Evolutionary conservation across 2,329 filamentous ascomycete species (phyloP).

Genomic region (Monilinia laxa): DNA sequence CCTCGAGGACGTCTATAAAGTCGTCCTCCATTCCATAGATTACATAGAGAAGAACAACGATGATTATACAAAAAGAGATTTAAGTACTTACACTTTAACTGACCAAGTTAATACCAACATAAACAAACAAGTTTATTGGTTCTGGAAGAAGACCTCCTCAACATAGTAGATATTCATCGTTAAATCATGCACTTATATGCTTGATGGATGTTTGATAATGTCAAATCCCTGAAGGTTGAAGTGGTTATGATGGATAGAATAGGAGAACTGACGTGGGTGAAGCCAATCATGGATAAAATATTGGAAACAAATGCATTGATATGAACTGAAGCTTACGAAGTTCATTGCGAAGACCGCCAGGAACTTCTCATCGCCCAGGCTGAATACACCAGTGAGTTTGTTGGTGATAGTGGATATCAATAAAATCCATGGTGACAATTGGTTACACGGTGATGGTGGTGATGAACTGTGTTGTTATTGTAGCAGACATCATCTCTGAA

Average conservation of each 20-base stretch:
- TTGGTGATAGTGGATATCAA: background rate
- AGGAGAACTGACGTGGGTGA: background rate
- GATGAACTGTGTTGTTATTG: background rate
- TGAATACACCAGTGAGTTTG: background rate
- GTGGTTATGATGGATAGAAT: background rate
- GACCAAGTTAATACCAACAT: too few relatives aligned
- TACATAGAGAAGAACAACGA: too few relatives aligned
- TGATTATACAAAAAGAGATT: too few relatives aligned
- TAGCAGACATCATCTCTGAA: background rate
- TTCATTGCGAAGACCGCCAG: slow-evolving; percentile 15
- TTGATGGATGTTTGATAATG: background rate
- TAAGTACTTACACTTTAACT: too few relatives aligned
- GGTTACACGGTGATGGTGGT: background rate
- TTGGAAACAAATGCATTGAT: background rate
- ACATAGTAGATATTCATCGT: background rate
- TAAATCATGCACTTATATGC: too few relatives aligned
- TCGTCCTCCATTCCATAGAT: too few relatives aligned
- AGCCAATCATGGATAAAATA: background rate
- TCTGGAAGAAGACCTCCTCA: background rate
- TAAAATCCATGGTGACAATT: background rate
- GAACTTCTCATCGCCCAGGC: background rate
- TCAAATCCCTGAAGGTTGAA: background rate
- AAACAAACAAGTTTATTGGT: background rate
- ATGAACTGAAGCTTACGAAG: slow-evolving; percentile 17
- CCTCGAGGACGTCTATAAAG: too few relatives aligned